Base-by-base conservation (phyloP, 163 green algal species). In the Picocystis sp. region DNA sequence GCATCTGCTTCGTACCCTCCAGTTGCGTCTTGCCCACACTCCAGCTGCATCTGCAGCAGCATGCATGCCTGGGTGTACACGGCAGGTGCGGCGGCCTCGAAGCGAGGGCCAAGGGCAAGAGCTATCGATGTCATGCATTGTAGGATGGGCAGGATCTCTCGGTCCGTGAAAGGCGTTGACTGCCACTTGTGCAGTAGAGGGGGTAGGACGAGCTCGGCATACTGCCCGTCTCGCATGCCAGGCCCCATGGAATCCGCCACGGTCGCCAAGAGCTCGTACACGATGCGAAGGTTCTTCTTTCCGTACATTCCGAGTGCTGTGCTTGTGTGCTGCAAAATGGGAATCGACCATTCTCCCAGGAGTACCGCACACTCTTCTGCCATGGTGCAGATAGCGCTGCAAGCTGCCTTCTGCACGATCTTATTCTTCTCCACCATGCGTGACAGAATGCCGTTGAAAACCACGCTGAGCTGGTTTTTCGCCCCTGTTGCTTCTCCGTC, bases 321-420 rank as follows among this genome's bases (percentile, higher is more conserved):
- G 52, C 34, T 53, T 23, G 67, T 33, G 17, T 58, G 61, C 48
- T 59, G 56, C 19, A 65, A 57, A 33, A 67, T 80, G 13, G 63
- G 47, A 33, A 60, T 49, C 22, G 67, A 45, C 38, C 62, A 25
- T 62, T 45, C 21, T 66, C 64, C 23, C 11, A 29, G 22, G 33
- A 60, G 48, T 75, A 59, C 44, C 65, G 43, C 48, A 53, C 42
- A 23, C 63, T 74, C 67, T 58, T 94, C 80, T 43, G 79, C 56
- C 43, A 92, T 43, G 9, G 67, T 78, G 17, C 77, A 79, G 44
- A 91, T 53, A 3, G 75, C 77, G 45, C 69, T 78, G 67, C 84
- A 93, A 0, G 82, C 89, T 10, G 87, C 78, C 53, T 90, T 75
- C 66, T 97, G 86, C 50, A 94, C 84, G 15, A 76, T 72, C 52